Evolutionary conservation across 2,329 filamentous ascomycete genomes (phyloP), one percentile per base, ranked within the genome.

Genomic region (Biscogniauxia marginata): DNA sequence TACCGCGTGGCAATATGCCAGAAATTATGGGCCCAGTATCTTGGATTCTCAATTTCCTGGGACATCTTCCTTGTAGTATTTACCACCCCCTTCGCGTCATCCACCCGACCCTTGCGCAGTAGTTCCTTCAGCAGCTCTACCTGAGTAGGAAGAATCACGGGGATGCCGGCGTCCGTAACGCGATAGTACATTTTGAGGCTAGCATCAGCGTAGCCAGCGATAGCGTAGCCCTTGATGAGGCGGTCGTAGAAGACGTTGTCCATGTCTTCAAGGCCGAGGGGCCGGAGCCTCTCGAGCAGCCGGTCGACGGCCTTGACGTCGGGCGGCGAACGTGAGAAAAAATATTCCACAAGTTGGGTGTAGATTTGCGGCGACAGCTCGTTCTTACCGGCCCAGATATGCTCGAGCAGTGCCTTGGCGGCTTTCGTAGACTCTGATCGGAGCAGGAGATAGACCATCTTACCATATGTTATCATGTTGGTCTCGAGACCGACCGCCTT

Each of bases 301-400:
- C 71, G 69, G 39, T 84, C 79, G n/a, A 90, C 79, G 13, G 83
- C 81, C 1, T 74, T 71, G 24, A 89, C 73, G 62, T 89, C 79
- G 0, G 86, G 84, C 2, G 84, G 83, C 1, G 73, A 59, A 50
- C 78, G 79, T 7, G 76, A 66, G 67, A 93, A 88, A 68, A 87
- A 87, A 67, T 88, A 79, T 47, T 87, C 82, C 47, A 89, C 76
- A 19, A 95, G 80, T 65, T 87, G 89, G 21, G 89, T 93, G 75
- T 89, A 89, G 66, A 91, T 89, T 63, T 91, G 82, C 1, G 84
- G 72, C 3, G 82, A 83, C 2, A 84, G 78, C 49, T 78, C 69
- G 46, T 87, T 66, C 19, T 80, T 79, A 21, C 77, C 73, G 5
- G 66, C 63, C 50, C 75, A 73, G 80, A 95, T 88, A 69, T 88